Base-by-base conservation (phyloP, 495 filamentous ascomycete species). In the Astrothelium subdiscretum region DNA sequence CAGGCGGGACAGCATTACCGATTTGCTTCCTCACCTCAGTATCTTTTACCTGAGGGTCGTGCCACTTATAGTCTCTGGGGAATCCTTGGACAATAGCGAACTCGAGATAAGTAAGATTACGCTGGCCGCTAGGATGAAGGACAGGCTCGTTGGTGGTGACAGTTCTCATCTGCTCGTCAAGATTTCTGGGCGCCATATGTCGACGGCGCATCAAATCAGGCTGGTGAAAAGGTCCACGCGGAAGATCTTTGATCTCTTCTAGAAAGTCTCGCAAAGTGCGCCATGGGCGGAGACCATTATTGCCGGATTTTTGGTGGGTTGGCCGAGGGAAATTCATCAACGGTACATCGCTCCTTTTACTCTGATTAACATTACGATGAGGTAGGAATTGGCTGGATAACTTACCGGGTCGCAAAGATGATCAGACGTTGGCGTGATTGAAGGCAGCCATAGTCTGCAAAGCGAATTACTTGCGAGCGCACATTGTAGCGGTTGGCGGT, bases 1-100 rank as follows among this genome's bases (percentile, higher is more conserved):
- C 63, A 0, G 92, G 85, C 0, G 91, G 89, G 6, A 95, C 90
- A 0, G 91, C 90, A 70, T 97, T 97, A 0, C 92, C 92, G 64
- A 96, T 89, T 69, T 94, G 89, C 65, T 79, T 86, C 62, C 81
- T 83, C 1, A 84, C 74, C 5, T 71, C 63, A 0, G 67, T 72
- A 8, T 66, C 69, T 2, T 65, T 52, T 0, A 72, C 73, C 1
- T 69, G 66, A 0, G 48, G 61, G 0, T 60, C 48, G 0, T 72
- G 67, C 64, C 96, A 96, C 2, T 74, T 69, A 72, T 90, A 87
- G 1, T 75, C 72, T 0, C 75, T 13, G 0, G 91, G 90, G 58
- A 96, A 97, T 0, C 83, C 84, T 62, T 94, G 88, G 2, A 97
- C 68, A 12, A 81, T 78, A 0, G 92, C 89, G 35, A 87, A 81